phyloP scores from a whole-genome alignment of 1,139 yeast genomes.

The Pichia norvegensis region DNA sequence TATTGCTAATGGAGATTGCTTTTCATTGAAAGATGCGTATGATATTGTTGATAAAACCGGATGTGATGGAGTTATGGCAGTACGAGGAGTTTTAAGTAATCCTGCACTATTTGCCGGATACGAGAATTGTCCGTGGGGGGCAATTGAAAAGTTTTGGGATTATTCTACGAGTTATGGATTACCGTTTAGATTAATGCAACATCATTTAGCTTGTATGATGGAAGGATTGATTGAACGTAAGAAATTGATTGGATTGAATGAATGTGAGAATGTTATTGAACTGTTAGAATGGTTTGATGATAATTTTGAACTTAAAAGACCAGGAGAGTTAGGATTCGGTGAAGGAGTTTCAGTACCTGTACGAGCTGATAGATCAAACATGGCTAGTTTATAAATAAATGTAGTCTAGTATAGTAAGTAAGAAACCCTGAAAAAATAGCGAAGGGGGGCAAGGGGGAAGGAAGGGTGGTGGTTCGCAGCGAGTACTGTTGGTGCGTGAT shows the following conservation, averaged over 20 bases:
- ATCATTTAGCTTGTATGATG: constrained; percentile 83
- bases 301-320: constrained; percentile 56
- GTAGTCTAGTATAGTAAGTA: background rate
- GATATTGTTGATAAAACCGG: constrained; percentile 59
- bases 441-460: background rate
- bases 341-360: constrained; percentile 49
- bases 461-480: background rate
- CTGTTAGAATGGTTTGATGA: constrained; percentile 77
- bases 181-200: constrained; percentile 78
- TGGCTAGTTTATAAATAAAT: constrained; percentile 28
- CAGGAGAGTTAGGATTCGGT: constrained; percentile 64
- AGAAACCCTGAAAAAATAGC: background rate
- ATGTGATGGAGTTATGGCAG: constrained; percentile 94
- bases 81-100: constrained; percentile 74
- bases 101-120: constrained; percentile 83
- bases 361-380: constrained; percentile 31
- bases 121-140: constrained; percentile 77
- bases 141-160: constrained; percentile 77
- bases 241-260: constrained; percentile 58
- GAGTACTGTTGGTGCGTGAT: too few relatives aligned
- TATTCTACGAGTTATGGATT: constrained; percentile 71
- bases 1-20: constrained; percentile 94
- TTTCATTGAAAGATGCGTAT: constrained; percentile 53
- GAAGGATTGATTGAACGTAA: constrained; percentile 50
- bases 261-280: constrained; percentile 47